Conservation (phyloP, 1,139 yeast species). For the Yamadazyma jaroonii region DNA sequence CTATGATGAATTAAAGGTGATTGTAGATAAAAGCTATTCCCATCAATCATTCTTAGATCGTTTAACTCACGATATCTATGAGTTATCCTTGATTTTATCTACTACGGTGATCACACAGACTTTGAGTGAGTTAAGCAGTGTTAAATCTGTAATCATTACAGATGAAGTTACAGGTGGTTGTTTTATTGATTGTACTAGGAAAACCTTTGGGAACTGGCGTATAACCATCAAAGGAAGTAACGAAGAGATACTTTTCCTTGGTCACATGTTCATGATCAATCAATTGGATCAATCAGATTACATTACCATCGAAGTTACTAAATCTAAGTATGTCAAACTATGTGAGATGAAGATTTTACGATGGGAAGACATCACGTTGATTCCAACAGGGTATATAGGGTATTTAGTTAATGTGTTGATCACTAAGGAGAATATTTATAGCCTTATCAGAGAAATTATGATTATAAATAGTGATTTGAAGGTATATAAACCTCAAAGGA, state of each 20-base stretch:
- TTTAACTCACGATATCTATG: background rate
- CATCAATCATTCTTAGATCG: conserved; percentile 4
- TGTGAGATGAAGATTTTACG: conserved; percentile 6
- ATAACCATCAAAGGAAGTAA: conserved; percentile 5
- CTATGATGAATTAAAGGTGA: conserved; percentile 3
- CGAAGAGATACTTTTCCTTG: conserved; percentile 7
- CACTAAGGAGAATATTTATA: conserved; percentile 9
- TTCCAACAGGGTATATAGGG: conserved; percentile 13
- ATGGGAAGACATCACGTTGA: conserved; percentile 6
- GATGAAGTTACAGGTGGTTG: background rate
- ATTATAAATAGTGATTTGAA: conserved; percentile 4
- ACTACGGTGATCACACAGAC: conserved; percentile 3
- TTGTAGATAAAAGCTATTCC: conserved; percentile 4
- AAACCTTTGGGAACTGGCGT: conserved; percentile 10
- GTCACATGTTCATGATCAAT: conserved; percentile 5
- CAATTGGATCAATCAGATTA: conserved; percentile 9
- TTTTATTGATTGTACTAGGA: conserved; percentile 6
- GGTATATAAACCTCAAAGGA: background rate
- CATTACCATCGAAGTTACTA: conserved; percentile 11
- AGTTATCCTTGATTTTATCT: conserved; percentile 3
- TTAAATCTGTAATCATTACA: background rate
- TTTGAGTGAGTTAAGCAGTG: background rate
- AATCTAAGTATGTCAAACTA: conserved; percentile 3
- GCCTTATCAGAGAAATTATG: conserved; percentile 8
- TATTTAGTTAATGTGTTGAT: conserved; percentile 10